These are phyloP conservation scores for Phycomyces blakesleeanus DNA, from an alignment of 192 early-diverging fungal genomes.

Conservation along the genomic window DNA sequence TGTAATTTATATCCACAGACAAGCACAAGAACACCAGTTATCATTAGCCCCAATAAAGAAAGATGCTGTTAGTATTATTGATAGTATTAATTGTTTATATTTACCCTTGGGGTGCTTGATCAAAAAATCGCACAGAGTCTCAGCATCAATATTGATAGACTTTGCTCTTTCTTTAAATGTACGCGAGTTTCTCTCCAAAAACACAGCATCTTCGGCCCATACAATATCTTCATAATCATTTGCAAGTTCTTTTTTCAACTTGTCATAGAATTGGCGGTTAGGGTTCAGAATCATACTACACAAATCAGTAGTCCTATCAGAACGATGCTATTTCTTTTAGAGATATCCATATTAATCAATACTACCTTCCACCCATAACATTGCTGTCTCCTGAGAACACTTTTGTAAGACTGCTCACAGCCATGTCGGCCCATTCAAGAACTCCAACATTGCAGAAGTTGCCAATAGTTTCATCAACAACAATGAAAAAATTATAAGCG, in stretches of 20 bases:
- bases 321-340: not conserved
- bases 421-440: conserved; percentile 76
- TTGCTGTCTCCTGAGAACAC: conserved; percentile 95
- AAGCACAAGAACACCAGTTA: not conserved
- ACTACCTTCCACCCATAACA: conserved; percentile 94
- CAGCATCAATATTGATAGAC: conserved; percentile 77
- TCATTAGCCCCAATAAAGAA: not conserved
- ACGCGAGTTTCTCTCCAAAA: conserved; percentile 93
- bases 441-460: conserved; percentile 88
- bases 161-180: conserved; percentile 72
- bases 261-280: conserved; percentile 46
- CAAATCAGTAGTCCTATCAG: not conserved
- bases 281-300: conserved; percentile 77
- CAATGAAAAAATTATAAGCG: conserved; percentile 68
- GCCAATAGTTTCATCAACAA: conserved; percentile 94
- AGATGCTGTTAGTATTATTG: too few species aligned
- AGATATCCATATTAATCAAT: not conserved
- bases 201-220: conserved; percentile 92
- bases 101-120: conserved; percentile 66
- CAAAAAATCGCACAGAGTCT: conserved; percentile 72
- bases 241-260: conserved; percentile 51
- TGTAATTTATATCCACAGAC: conserved; percentile 21
- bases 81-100: too few species aligned
- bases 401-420: conserved; percentile 92
- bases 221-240: conserved; percentile 75